A percentile compares a stretch with the other conserved stretches of the same genome.
phyloP scores from a whole-genome alignment of 225 moss, liverwort and hornwort species.

The Straminergon stramineum region DNA sequence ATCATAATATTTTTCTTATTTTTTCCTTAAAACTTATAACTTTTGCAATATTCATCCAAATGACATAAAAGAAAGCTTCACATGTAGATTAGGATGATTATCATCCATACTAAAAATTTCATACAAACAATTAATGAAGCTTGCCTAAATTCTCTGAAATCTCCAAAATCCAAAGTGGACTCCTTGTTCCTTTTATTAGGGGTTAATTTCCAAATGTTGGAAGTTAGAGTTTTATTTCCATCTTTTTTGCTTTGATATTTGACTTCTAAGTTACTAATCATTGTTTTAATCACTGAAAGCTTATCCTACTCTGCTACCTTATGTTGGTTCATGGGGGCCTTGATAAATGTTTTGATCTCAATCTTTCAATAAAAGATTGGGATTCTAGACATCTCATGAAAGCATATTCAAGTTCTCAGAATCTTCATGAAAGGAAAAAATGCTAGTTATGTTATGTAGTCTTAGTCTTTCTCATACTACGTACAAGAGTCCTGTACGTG shows the following conservation, averaged over 20 bases:
- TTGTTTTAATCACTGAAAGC: too few relatives aligned
- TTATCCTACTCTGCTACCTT: background rate
- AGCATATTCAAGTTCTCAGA: background rate
- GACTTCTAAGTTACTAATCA: background rate
- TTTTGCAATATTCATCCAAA: background rate
- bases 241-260: background rate
- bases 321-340: background rate
- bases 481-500: background rate
- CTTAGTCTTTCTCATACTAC: too few relatives aligned
- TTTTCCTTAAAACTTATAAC: background rate
- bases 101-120: too few relatives aligned
- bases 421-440: background rate
- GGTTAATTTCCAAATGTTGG: background rate
- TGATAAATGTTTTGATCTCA: background rate
- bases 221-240: background rate
- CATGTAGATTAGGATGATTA: fast-evolving
- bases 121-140: fast-evolving
- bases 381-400: background rate
- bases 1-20: too few relatives aligned
- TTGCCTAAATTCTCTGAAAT: fast-evolving
- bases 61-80: background rate
- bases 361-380: background rate
- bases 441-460: background rate
- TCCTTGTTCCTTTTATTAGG: background rate
- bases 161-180: too few relatives aligned